Base-by-base conservation (phyloP, 495 filamentous ascomycete genomes). In the Geoglossum glabrum region DNA sequence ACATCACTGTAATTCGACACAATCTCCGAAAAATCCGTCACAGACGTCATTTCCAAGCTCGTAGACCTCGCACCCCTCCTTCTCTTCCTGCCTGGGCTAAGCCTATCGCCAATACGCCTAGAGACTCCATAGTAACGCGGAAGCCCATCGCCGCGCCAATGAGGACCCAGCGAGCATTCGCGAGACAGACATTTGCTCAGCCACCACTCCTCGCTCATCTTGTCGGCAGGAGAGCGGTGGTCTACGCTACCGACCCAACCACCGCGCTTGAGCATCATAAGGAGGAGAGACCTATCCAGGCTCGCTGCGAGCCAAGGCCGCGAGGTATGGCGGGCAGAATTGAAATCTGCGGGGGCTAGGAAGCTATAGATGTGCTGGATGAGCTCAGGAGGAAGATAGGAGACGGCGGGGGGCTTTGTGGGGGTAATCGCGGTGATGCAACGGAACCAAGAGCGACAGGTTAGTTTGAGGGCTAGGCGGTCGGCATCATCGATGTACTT, bases 261-360 rank as follows among this genome's bases (percentile, higher is more conserved):
- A 49, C 73, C 81, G 28, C 71, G 68, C 60, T 73, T 77, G 33
- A 81, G 65, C 76, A 77, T 80, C 27, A 52, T 61, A 6, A 71
- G 66, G 25, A 86, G 68, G 8, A 86, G 61, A 0, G 61, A 65
- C 38, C 64, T 62, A 27, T 82, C 69, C n/a, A 87, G 68, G 43
- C 81, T 80, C 34, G 75, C 74, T 15, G 74, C 70, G 72, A 83
- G 79, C 84, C 83, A 88, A 51, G 70, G 70, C 50, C 74, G 76
- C 61, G 84, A 87, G 9, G 77, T 76, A 55, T 79, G 76, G 50
- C 84, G 73, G 13, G 83, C 81, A 60, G 78, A 73, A 62, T 87
- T 74, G 63, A 87, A 86, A 61, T 83, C 80, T 5, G 70, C 57
- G 0, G 84, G 81, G 11, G 68, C 65, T 6, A 85, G 68, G 60